Evolutionary conservation across 352 stramenopile genomes (phyloP).

Genomic region (Peronospora belbahrii): DNA sequence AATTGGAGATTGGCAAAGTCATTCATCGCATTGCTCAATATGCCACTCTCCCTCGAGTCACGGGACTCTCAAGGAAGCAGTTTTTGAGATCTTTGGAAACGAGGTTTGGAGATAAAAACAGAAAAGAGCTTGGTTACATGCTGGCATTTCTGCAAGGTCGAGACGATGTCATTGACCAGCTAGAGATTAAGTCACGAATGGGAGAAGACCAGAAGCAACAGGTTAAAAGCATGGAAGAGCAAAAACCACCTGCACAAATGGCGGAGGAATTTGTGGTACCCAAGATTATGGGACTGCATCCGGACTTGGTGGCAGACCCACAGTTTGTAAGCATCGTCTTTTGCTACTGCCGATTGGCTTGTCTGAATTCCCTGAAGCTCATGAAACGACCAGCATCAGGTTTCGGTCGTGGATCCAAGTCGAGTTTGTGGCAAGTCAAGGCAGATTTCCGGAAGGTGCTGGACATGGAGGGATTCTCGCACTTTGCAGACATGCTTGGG

Average conservation of each 20-base stretch:
- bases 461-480: conserved; percentile 59
- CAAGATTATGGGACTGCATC: conserved; percentile 70
- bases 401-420: conserved; percentile 50
- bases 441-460: conserved; percentile 73
- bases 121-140: conserved; percentile 59
- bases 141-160: conserved; percentile 65
- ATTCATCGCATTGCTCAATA: conserved; percentile 77
- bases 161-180: conserved; percentile 61
- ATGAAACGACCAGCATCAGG: conserved; percentile 44
- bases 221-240: background rate
- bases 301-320: conserved; percentile 63
- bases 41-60: conserved; percentile 69
- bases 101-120: conserved; percentile 48
- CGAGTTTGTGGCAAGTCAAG: conserved; percentile 78
- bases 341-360: conserved; percentile 74
- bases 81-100: conserved; percentile 70
- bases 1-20: conserved; percentile 75
- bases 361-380: conserved; percentile 78
- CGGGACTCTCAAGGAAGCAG: conserved; percentile 61
- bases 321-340: conserved; percentile 76
- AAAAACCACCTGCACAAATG: background rate
- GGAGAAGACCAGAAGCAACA: conserved; percentile 1
- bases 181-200: conserved; percentile 42
- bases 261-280: conserved; percentile 40
- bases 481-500: conserved; percentile 73